phyloP scores from a whole-genome alignment of 1,284 basidiomycete species.

The Megacollybia platyphylla region DNA sequence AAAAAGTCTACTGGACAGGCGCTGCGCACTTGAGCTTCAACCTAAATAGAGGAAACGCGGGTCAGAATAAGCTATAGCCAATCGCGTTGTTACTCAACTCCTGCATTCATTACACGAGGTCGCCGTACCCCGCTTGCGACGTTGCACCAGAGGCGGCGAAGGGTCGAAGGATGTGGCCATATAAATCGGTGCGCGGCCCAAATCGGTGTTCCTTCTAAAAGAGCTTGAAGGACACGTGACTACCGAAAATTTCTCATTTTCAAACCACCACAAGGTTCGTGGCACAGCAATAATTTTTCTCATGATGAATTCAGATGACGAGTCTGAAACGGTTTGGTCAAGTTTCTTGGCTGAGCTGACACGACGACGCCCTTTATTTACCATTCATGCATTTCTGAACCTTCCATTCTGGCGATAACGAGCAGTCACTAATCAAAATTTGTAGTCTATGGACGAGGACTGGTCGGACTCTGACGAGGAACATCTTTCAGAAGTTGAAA shows the following conservation, averaged over 20 bases:
- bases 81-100: constrained; percentile 23
- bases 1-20: constrained; percentile 8
- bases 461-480: constrained; percentile 75
- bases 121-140: constrained; percentile 34
- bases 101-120: constrained; percentile 53
- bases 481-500: constrained; percentile 39
- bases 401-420: constrained; percentile 3
- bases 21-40: constrained; percentile 48
- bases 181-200: constrained; percentile 6
- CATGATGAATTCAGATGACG: constrained; percentile 82
- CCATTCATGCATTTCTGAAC: constrained; percentile 88
- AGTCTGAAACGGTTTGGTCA: constrained; percentile 56
- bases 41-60: constrained; percentile 17
- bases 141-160: constrained; percentile 22
- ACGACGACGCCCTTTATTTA: constrained; percentile 58
- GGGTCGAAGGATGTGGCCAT: constrained; percentile 18
- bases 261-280: background rate
- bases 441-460: constrained; percentile 27
- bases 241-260: no score
- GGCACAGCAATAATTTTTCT: constrained; percentile 6
- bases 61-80: background rate
- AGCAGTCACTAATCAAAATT: no score
- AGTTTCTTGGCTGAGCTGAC: constrained; percentile 46
- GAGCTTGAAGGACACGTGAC: no score
- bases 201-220: no score